Base-by-base conservation (phyloP, 768 basidiomycete species). In the Psilocybe sp. region DNA sequence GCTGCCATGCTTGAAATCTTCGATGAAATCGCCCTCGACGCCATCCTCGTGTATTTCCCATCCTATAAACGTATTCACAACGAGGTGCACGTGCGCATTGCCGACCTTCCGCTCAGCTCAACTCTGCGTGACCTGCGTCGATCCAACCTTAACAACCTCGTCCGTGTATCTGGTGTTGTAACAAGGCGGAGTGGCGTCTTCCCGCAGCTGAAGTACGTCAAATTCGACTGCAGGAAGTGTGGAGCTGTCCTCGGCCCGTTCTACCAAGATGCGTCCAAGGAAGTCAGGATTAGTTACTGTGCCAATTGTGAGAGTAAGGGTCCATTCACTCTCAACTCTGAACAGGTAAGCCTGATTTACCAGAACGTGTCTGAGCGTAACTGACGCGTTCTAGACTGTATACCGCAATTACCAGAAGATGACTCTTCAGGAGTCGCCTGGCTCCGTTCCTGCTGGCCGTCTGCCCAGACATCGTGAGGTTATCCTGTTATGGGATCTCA, bases 371-470 rank as follows among this genome's bases (percentile, higher is more conserved):
- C 11, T 7, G 16, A 39, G 43, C 20, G 35, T n/a, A 15, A 28
- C 38, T 45, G 33, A 23, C 40, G 39, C 20, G 20, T 45, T 45
- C 14, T 53, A 98, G 92, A 99, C 97, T 1, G 85, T 99, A 2
- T 99, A 98, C 67, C 81, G 97, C 48, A 99, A 99, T 67, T 98
- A 97, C 65, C 97, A 99, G 68, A 96, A 92, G 69, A 91, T 98
- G 92, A 98, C 95, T 5, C 69, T 99, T 38, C 97, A 99, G 64
- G 97, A 99, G 65, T 95, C 93, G 6, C 97, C 97, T 10, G 97
- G 97, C 2, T 92, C 92, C 2, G 97, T 99, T 1, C 97, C 97
- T 47, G 94, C 97, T 15, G 97, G 97, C 68, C 92, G 97, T 60
- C 77, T 98, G 6, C 97, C 97, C 4, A 79, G 97, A 44, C 97